Conservation (phyloP, 371 early-diverging fungal genomes). For the Apophysomyces trapeziformis region DNA sequence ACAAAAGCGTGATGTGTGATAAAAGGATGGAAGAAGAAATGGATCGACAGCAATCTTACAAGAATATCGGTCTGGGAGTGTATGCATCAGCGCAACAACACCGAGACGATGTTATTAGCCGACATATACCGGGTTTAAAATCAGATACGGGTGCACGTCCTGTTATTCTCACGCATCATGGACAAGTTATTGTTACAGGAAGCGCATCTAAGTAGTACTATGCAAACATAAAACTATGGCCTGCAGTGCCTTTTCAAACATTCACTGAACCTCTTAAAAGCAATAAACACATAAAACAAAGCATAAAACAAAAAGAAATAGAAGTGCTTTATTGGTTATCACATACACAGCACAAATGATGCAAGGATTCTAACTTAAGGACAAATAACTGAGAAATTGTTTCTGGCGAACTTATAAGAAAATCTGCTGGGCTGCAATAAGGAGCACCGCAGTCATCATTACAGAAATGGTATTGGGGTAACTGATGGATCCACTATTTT, state of each 20-base stretch:
- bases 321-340: too few species aligned
- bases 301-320: too few species aligned
- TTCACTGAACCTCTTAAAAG: too few species aligned
- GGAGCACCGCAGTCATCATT: background rate
- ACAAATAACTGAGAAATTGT: too few species aligned
- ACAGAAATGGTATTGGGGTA: background rate
- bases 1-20: background rate
- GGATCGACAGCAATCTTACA: conserved; percentile 34
- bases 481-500: background rate
- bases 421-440: background rate
- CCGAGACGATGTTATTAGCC: conserved; percentile 54
- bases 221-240: too few species aligned
- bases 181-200: conserved; percentile 31
- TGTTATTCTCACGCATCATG: conserved; percentile 24
- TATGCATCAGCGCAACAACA: conserved; percentile 61
- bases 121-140: conserved; percentile 36
- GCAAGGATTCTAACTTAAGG: too few species aligned
- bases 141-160: conserved; percentile 25
- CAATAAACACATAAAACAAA: too few species aligned
- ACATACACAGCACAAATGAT: too few species aligned
- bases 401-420: background rate
- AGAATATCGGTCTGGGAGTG: conserved; percentile 53
- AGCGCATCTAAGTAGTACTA: background rate
- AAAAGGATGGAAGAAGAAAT: background rate
- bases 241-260: too few species aligned